Evolutionary conservation across 1,284 basidiomycete species (phyloP).

Genomic region (Melampsora americana): DNA sequence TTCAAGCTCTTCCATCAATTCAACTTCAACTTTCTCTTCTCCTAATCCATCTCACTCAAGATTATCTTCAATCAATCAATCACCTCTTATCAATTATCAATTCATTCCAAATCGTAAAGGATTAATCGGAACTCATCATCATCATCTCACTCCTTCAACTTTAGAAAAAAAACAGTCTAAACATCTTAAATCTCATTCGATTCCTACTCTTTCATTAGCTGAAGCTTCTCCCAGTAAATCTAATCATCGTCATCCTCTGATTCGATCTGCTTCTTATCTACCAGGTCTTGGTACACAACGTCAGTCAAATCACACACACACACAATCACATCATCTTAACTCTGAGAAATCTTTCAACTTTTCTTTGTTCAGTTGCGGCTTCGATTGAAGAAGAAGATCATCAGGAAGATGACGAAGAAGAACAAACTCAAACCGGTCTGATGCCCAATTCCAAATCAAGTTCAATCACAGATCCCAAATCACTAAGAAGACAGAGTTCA

Average conservation of each 20-base stretch:
- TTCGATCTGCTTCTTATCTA: not conserved
- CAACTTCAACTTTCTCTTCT: not conserved
- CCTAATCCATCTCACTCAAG: not conserved
- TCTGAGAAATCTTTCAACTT: too few relatives aligned
- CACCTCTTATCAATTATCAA: too few relatives aligned
- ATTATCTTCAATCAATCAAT: not conserved
- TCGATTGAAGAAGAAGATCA: slow-evolving; percentile 9
- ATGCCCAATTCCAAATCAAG: not conserved
- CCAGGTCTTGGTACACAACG: not conserved
- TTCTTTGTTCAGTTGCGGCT: not conserved
- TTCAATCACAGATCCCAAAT: not conserved
- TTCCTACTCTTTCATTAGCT: too few relatives aligned
- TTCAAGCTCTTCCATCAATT: not conserved
- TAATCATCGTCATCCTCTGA: not conserved
- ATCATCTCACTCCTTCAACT: too few relatives aligned
- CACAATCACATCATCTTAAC: not conserved
- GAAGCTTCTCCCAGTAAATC: not conserved
- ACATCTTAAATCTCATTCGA: too few relatives aligned
- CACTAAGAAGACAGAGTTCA: not conserved
- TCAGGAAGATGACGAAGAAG: not conserved
- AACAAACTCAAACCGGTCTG: not conserved
- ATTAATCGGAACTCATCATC: too few relatives aligned
- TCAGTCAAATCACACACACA: not conserved
- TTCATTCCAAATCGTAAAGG: too few relatives aligned
- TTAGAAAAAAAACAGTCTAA: too few relatives aligned